Base-by-base conservation (phyloP, 441 rosid genomes). In the Hypseocharis bilobata region DNA sequence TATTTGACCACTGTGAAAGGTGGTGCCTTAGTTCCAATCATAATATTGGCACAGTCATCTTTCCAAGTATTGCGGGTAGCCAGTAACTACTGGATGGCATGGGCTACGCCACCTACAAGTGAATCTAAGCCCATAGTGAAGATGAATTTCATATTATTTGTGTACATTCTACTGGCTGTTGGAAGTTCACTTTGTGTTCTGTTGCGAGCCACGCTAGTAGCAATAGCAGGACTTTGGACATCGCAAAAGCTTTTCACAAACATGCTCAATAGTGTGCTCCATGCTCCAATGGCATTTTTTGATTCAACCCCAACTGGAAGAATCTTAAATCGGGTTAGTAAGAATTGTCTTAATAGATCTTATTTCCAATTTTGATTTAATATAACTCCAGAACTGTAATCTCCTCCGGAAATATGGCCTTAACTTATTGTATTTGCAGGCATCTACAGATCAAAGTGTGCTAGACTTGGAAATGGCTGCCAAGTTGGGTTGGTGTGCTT, bases 51-150 rank as follows among this genome's bases (percentile, higher is more conserved):
- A 57, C 99, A 93, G 78, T 80, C 88, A 65, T 77, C 82, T 10
- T 93, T 88, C 84, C 99, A 93, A 80, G 65, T 81, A 64, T 77
- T 93, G 42, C 97, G 91, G 80, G 80, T 91, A 47, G 86, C 88
- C 32, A 91, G 99, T 65, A 93, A 93, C 65, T 93, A 91, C 67
- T 93, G 99, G 99, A 91, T 93, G 93, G 96, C 99, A 36, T 91
- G 97, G 97, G 77, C 88, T 76, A 83, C 86, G 76, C 89, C 97
- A 64, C 75, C 96, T 26, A 82, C 91, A 47, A 75, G 77, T 36
- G 86, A 90, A 13, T 70, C 81, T 14, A 30, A 73, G 64, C 88
- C 94, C 62, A 72, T 34, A 52, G 22, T 81, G 13, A 72, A 78
- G 44, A 88, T 90, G 97, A 78, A 82, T 11, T 60, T 71, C 63